phyloP scores from a whole-genome alignment of 2,329 filamentous ascomycete species.

The Zasmidium angulare region DNA sequence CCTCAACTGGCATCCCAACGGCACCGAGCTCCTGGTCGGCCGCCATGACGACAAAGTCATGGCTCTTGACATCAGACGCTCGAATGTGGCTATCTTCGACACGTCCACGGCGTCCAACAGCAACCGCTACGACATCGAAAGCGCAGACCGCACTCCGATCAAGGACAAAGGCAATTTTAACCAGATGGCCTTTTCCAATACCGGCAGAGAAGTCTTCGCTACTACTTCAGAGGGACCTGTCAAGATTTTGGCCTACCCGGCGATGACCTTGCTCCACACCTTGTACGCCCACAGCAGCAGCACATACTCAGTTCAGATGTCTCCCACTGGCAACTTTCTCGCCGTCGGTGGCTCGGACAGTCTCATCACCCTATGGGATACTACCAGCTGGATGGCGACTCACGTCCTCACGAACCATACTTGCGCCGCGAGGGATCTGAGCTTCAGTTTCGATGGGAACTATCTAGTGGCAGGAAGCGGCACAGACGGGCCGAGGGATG shows the following conservation, averaged over 20 bases:
- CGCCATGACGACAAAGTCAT: constrained; percentile 60
- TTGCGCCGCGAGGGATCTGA: constrained; percentile 67
- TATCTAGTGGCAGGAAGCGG: constrained; percentile 69
- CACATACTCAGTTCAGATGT: constrained; percentile 67
- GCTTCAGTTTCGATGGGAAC: constrained; percentile 76
- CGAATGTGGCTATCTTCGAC: constrained; percentile 17
- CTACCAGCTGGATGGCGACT: constrained; percentile 72
- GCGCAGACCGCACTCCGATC: constrained; percentile 25
- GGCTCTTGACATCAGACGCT: constrained; percentile 32
- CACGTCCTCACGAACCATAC: constrained; percentile 68
- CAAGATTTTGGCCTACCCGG: constrained; percentile 69
- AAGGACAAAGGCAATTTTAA: constrained; percentile 57
- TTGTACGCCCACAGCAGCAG: constrained; percentile 73
- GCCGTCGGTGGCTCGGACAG: constrained; percentile 76
- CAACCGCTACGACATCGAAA: constrained; percentile 13
- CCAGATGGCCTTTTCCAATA: constrained; percentile 72
- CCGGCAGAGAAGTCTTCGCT: constrained; percentile 67
- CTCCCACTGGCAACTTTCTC: constrained; percentile 69
- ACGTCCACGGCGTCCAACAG: constrained; percentile 13
- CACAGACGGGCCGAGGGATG: constrained; percentile 48
- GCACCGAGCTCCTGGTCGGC: constrained; percentile 68
- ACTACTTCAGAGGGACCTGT: constrained; percentile 71
- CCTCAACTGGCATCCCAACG: constrained; percentile 72
- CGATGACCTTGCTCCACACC: constrained; percentile 52
- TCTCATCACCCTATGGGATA: constrained; percentile 76